Evolutionary conservation across 371 early-diverging fungal genomes (phyloP).

Genomic region (Rhizopus stolonifer): DNA sequence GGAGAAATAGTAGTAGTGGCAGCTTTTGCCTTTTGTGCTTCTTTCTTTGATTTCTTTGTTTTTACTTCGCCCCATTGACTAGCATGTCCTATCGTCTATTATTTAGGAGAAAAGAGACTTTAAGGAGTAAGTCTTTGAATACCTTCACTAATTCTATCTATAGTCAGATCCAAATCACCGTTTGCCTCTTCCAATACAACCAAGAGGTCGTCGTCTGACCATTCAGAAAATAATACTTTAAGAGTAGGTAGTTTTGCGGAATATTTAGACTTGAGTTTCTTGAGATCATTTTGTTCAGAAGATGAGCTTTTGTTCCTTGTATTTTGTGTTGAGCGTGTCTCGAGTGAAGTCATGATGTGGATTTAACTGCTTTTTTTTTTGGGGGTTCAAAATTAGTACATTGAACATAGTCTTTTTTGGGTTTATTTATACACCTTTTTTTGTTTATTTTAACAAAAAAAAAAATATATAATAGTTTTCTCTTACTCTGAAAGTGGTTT

Average conservation of each 20-base stretch:
- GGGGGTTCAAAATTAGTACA: too few species aligned
- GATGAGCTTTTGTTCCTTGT: conserved; percentile 28
- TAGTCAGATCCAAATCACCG: conserved; percentile 82
- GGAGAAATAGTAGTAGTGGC: conserved; percentile 18
- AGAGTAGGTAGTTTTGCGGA: conserved; percentile 65
- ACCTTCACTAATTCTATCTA: conserved; percentile 87
- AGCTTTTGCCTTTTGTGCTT: conserved; percentile 48
- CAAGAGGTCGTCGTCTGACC: conserved; percentile 89
- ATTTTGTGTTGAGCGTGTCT: conserved; percentile 30
- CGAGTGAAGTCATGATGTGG: conserved; percentile 33
- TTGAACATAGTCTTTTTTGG: too few species aligned
- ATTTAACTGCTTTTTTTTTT: conserved; percentile 1
- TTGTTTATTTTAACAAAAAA: conserved; percentile 1
- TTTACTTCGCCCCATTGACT: conserved; percentile 93
- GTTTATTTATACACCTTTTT: too few species aligned
- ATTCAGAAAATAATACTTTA: conserved; percentile 81
- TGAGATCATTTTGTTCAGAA: conserved; percentile 48
- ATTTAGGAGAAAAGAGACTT: background rate
- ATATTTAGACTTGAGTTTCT: conserved; percentile 62
- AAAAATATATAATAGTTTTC: conserved; percentile 11
- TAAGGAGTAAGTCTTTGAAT: conserved; percentile 12
- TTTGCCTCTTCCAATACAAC: conserved; percentile 79
- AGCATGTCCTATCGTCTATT: conserved; percentile 64
- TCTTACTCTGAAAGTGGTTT: background rate
- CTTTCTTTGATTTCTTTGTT: conserved; percentile 67